Evolutionary conservation across 2,329 filamentous ascomycete genomes (phyloP).

Genomic region (Westerdykella ornata): DNA sequence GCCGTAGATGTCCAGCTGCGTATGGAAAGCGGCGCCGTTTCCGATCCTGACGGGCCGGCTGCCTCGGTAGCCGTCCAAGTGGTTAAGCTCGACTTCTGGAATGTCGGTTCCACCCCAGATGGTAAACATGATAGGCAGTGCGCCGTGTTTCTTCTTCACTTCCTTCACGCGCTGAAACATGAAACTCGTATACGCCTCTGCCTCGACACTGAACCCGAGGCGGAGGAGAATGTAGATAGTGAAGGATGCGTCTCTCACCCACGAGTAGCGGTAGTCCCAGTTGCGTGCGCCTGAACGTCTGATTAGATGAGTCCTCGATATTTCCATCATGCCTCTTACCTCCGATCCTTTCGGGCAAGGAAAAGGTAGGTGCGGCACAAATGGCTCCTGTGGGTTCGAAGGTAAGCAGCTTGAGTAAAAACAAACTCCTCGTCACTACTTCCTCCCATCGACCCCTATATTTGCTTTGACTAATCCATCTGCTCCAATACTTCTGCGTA

Average conservation of each 20-base stretch:
- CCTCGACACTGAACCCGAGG: slow-evolving; percentile 68
- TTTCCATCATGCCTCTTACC: not conserved
- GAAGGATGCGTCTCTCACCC: slow-evolving; percentile 72
- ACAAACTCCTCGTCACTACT: slow-evolving; percentile 62
- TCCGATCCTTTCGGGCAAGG: slow-evolving; percentile 58
- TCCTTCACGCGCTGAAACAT: slow-evolving; percentile 64
- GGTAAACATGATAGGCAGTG: slow-evolving; percentile 74
- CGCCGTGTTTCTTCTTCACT: slow-evolving; percentile 54
- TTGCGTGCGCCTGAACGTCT: slow-evolving; percentile 44
- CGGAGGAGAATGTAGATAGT: slow-evolving; percentile 70
- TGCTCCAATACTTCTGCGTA: slow-evolving; percentile 65
- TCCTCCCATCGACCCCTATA: slow-evolving; percentile 69
- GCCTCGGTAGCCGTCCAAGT: slow-evolving; percentile 65
- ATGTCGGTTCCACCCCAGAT: slow-evolving; percentile 70
- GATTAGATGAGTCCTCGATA: not conserved
- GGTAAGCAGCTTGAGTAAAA: slow-evolving; percentile 69
- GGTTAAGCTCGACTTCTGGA: slow-evolving; percentile 60
- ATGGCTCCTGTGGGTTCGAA: slow-evolving; percentile 75
- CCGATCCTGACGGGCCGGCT: slow-evolving; percentile 69
- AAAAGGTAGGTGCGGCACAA: slow-evolving; percentile 69
- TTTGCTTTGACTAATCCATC: slow-evolving; percentile 63
- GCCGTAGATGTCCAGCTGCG: slow-evolving; percentile 73
- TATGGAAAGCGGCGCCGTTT: slow-evolving; percentile 69
- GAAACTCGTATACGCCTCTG: slow-evolving; percentile 71
- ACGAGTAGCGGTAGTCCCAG: slow-evolving; percentile 69